Percentiles rank a stretch among this genome's conserved stretches.
Evolutionary conservation across 345 rosid species (phyloP).

Genomic region (Pistacia atlantica): DNA sequence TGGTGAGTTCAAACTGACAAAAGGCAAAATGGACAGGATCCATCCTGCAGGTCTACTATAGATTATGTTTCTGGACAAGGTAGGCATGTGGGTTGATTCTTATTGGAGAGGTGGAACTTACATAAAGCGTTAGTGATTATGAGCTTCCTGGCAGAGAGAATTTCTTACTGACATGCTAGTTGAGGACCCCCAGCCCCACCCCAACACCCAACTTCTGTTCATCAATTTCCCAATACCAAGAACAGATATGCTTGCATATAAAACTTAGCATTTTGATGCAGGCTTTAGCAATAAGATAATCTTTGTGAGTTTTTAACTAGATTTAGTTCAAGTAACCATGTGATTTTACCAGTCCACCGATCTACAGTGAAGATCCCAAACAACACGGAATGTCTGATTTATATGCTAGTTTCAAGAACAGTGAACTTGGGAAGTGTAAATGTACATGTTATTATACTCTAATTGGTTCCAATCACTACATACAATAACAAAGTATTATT

Average conservation of each 20-base stretch:
- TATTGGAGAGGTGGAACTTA: constrained; percentile 34
- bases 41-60: constrained; percentile 27
- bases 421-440: not conserved
- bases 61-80: constrained; percentile 42
- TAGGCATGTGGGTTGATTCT: constrained; percentile 49
- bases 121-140: constrained; percentile 15
- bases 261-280: constrained; percentile 21
- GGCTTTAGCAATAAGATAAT: constrained; percentile 12
- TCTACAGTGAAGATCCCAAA: constrained; percentile 40
- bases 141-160: constrained; percentile 22
- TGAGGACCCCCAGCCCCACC: constrained; percentile 7
- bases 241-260: constrained; percentile 31
- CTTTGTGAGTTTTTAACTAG: not conserved
- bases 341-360: constrained; percentile 14
- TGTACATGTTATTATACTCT: not conserved
- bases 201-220: not conserved
- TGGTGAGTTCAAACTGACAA: constrained; percentile 43
- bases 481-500: not conserved
- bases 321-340: constrained; percentile 17
- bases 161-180: constrained; percentile 32
- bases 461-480: not conserved
- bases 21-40: constrained; percentile 44
- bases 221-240: constrained; percentile 31
- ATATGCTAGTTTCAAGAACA: constrained; percentile 12
- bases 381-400: constrained; percentile 3